These are phyloP conservation scores for Tolypocladium inflatum DNA, from an alignment of 2,329 filamentous ascomycete genomes.

Conservation along the genomic window DNA sequence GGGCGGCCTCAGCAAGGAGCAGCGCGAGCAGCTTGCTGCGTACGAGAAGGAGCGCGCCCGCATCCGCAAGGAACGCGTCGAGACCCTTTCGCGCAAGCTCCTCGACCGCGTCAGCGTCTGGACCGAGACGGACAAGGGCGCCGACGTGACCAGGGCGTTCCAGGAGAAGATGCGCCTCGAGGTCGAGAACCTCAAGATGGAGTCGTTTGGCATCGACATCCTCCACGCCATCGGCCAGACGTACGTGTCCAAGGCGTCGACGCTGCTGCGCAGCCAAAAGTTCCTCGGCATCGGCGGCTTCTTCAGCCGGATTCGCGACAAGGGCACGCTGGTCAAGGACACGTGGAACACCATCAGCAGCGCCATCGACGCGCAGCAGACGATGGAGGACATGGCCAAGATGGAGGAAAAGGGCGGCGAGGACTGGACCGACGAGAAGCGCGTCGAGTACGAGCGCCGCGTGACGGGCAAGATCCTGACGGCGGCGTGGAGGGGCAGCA, in stretches of 20 bases:
- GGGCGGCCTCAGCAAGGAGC: constrained; percentile 77
- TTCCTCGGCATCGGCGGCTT: constrained; percentile 94
- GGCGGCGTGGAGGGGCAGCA: constrained; percentile 90
- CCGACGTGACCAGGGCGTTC: constrained; percentile 80
- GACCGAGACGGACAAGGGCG: constrained; percentile 91
- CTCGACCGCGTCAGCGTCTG: constrained; percentile 84
- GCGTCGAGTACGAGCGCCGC: constrained; percentile 86
- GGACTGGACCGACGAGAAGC: constrained; percentile 97
- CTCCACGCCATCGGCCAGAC: constrained; percentile 89
- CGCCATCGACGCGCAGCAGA: constrained; percentile 94
- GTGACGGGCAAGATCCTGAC: constrained; percentile 98
- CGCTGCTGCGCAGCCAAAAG: constrained; percentile 89
- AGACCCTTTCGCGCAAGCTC: constrained; percentile 75
- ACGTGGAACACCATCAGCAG: constrained; percentile 97
- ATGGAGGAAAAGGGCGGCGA: constrained; percentile 91
- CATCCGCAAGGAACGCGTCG: constrained; percentile 82
- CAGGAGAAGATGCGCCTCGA: constrained; percentile 90
- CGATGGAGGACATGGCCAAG: constrained; percentile 98
- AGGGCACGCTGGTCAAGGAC: constrained; percentile 93
- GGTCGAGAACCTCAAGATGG: constrained; percentile 98
- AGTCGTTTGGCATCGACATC: constrained; percentile 94
- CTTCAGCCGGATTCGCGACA: constrained; percentile 89
- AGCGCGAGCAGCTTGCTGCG: constrained; percentile 81
- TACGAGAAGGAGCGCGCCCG: constrained; percentile 79
- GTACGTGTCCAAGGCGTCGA: constrained; percentile 79